Conservation (phyloP, 257 asterid species). For the Fraxinus quadrangulata region DNA sequence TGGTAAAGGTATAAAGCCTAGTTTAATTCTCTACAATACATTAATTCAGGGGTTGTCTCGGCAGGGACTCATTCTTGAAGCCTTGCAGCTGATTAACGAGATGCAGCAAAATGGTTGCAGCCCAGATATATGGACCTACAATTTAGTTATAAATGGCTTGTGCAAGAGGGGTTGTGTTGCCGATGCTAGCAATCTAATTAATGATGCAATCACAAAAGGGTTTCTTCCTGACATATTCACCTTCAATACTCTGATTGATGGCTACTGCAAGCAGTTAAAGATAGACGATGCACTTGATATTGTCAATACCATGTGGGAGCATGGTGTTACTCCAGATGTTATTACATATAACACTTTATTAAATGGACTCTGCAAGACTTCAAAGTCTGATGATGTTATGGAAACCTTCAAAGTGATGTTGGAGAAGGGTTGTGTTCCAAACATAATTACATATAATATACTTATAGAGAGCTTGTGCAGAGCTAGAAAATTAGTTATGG, state of each 20-base stretch:
- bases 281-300: conserved; percentile 66
- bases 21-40: conserved; percentile 58
- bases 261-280: conserved; percentile 79
- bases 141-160: conserved; percentile 71
- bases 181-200: conserved; percentile 61
- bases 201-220: conserved; percentile 70
- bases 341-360: conserved; percentile 78
- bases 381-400: conserved; percentile 64
- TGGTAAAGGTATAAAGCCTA: conserved; percentile 55
- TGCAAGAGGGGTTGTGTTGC: conserved; percentile 83
- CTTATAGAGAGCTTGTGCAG: conserved; percentile 82
- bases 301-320: conserved; percentile 73
- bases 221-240: conserved; percentile 77
- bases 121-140: conserved; percentile 82
- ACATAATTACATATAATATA: conserved; percentile 75
- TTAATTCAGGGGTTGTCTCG: conserved; percentile 73
- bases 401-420: conserved; percentile 71
- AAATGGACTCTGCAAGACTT: conserved; percentile 83
- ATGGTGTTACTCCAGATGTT: conserved; percentile 67
- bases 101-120: conserved; percentile 67
- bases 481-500: conserved; percentile 51
- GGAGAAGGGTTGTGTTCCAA: conserved; percentile 75
- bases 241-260: conserved; percentile 87
- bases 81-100: conserved; percentile 69
- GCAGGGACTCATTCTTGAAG: conserved; percentile 67